phyloP scores from a whole-genome alignment of 495 filamentous ascomycete genomes.

The Aspergillus homomorphus region DNA sequence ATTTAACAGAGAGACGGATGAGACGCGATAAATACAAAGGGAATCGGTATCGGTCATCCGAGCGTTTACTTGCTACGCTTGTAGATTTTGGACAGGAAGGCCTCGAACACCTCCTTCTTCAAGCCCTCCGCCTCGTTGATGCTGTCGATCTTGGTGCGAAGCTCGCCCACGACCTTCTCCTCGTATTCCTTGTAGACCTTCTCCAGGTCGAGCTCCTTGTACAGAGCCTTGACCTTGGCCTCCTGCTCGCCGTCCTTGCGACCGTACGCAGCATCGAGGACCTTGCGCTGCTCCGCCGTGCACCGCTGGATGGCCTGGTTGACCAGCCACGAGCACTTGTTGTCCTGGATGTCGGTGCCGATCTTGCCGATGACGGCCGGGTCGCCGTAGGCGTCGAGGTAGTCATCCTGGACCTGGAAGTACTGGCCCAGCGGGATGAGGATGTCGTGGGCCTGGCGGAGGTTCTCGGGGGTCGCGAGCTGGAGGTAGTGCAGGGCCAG shows the following conservation, averaged over 20 bases:
- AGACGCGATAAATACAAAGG: not conserved
- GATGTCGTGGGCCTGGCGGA: slow-evolving; percentile 82
- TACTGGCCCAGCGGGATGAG: slow-evolving; percentile 98
- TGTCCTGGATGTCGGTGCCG: slow-evolving; percentile 96
- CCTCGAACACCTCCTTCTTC: slow-evolving; percentile 85
- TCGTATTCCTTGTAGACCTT: slow-evolving; percentile 82
- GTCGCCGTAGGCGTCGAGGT: slow-evolving; percentile 93
- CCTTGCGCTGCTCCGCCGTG: slow-evolving; percentile 74
- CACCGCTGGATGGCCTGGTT: slow-evolving; percentile 84
- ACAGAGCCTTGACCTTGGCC: slow-evolving; percentile 81
- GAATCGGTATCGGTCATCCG: slow-evolving; percentile 22
- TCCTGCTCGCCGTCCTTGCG: slow-evolving; percentile 79
- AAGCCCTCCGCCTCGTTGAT: slow-evolving; percentile 83
- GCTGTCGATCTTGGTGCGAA: slow-evolving; percentile 68
- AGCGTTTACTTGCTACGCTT: slow-evolving; percentile 77
- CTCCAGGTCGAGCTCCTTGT: slow-evolving; percentile 78
- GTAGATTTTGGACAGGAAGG: slow-evolving; percentile 94
- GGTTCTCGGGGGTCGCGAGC: slow-evolving; percentile 76
- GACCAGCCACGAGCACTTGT: slow-evolving; percentile 97
- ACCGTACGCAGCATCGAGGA: slow-evolving; percentile 82
- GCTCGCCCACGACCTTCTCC: slow-evolving; percentile 72
- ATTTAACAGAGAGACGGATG: not conserved
- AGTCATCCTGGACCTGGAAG: slow-evolving; percentile 99
- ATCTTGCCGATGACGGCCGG: slow-evolving; percentile 97
- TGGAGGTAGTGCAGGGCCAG: slow-evolving; percentile 79